phyloP scores from a whole-genome alignment of 1,139 yeast genomes.

The Protomyces lactucae-debilis region DNA sequence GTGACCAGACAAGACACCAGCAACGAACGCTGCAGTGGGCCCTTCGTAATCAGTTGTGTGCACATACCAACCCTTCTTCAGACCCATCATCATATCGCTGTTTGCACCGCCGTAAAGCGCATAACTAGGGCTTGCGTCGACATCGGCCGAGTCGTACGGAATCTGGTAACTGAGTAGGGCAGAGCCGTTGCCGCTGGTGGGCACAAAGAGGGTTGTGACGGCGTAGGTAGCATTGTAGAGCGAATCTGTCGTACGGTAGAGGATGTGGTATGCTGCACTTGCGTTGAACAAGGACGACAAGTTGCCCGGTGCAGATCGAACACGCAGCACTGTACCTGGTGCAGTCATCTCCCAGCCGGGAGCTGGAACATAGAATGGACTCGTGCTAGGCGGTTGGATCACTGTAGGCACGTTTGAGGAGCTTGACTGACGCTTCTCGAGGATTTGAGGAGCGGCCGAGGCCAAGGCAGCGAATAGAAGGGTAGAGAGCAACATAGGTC shows the following conservation, averaged over 20 bases:
- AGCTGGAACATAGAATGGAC: conserved; percentile 15
- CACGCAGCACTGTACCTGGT: conserved; percentile 10
- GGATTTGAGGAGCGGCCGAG: background rate
- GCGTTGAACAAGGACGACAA: conserved; percentile 14
- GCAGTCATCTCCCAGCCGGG: background rate
- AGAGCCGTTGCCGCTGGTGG: conserved; percentile 31
- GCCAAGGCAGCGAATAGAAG: background rate
- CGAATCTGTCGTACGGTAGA: conserved; percentile 35
- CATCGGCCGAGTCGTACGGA: conserved; percentile 36
- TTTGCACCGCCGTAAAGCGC: conserved; percentile 32
- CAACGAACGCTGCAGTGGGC: conserved; percentile 35
- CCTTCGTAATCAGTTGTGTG: conserved; percentile 38
- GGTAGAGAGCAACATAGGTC: background rate
- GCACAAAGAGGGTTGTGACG: conserved; percentile 37
- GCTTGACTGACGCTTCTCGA: background rate
- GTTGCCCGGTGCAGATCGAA: conserved; percentile 14
- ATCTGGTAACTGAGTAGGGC: conserved; percentile 36
- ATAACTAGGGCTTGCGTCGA: conserved; percentile 38
- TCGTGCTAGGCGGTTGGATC: conserved; percentile 8
- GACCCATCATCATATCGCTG: conserved; percentile 29
- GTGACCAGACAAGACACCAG: conserved; percentile 36
- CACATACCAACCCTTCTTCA: conserved; percentile 35
- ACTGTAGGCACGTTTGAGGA: background rate
- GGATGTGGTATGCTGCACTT: conserved; percentile 35
- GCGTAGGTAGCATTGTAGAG: conserved; percentile 35